Evolutionary conservation across 208 protist species (phyloP).

Genomic region (Novymonas esmeraldas): DNA sequence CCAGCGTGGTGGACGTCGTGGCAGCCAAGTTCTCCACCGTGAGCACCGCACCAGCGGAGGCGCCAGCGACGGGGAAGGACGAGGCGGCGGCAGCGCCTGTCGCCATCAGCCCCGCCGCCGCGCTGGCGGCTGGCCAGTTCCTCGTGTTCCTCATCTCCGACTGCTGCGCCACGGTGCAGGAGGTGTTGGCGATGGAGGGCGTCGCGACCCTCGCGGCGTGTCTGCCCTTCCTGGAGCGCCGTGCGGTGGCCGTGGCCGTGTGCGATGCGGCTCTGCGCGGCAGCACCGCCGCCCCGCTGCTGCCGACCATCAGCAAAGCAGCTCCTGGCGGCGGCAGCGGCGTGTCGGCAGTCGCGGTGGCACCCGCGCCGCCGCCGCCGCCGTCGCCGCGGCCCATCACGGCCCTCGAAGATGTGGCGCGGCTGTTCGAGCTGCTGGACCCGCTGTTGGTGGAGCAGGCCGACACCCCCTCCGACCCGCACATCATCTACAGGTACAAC

Average conservation of each 20-base stretch:
- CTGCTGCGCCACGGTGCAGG: constrained; percentile 31
- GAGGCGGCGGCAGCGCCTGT: not conserved
- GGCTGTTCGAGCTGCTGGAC: constrained; percentile 84
- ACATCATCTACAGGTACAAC: constrained; percentile 50
- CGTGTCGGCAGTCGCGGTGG: not conserved
- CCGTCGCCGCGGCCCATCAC: constrained; percentile 33
- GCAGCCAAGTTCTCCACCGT: constrained; percentile 36
- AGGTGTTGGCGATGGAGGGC: constrained; percentile 75
- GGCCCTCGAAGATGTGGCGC: constrained; percentile 63
- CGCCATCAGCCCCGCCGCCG: constrained; percentile 28
- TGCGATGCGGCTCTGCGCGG: constrained; percentile 42
- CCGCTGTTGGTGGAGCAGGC: constrained; percentile 82
- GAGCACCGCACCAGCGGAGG: constrained; percentile 5
- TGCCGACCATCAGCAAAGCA: constrained; percentile 13
- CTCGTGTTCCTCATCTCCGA: constrained; percentile 31
- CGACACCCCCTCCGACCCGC: constrained; percentile 40
- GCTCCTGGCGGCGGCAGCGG: not conserved
- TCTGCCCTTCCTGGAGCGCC: constrained; percentile 65
- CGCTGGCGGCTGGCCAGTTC: constrained; percentile 37
- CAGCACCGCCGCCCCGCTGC: constrained; percentile 20
- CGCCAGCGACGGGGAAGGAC: not conserved
- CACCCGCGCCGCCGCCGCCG: constrained; percentile 22
- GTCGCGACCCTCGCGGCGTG: constrained; percentile 53
- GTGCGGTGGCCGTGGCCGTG: constrained; percentile 61
- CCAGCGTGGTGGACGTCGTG: constrained; percentile 39